Percentiles rank a stretch among this genome's conserved stretches.
Evolutionary conservation across 768 basidiomycete species (phyloP).

Genomic region (Kwoniella mangroviensis): DNA sequence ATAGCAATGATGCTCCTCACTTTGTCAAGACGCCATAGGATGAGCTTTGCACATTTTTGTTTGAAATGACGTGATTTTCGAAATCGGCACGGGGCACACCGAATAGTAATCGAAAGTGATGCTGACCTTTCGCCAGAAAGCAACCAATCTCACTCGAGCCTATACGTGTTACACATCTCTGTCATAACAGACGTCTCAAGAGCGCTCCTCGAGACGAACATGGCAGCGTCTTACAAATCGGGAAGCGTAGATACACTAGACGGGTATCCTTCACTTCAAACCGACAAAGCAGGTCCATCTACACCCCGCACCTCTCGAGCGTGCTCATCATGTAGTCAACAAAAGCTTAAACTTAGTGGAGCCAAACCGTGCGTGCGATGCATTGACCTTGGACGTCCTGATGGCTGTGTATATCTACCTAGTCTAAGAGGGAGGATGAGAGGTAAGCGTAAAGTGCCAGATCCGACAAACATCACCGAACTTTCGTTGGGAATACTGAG

Average conservation of each 20-base stretch:
- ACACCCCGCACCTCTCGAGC: constrained; percentile 25
- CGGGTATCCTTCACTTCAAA: background rate
- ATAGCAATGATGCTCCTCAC: background rate
- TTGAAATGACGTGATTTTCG: constrained; percentile 9
- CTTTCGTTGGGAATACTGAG: background rate
- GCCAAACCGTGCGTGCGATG: constrained; percentile 41
- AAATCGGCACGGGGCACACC: background rate
- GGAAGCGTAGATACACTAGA: background rate
- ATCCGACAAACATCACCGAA: background rate
- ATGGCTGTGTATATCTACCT: constrained; percentile 37
- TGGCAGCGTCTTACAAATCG: too few species aligned
- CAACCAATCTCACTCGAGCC: too few species aligned
- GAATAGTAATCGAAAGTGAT: background rate
- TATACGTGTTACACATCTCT: too few species aligned
- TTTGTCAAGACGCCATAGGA: constrained; percentile 9
- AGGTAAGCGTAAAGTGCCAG: constrained; percentile 22
- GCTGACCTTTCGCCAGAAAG: background rate
- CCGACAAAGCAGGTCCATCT: background rate
- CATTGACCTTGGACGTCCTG: background rate
- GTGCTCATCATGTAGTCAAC: constrained; percentile 36
- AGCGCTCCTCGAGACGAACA: too few species aligned
- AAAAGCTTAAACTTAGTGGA: constrained; percentile 40
- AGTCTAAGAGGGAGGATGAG: constrained; percentile 40
- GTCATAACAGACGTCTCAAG: too few species aligned
- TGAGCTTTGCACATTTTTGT: constrained; percentile 1